Percentiles rank a stretch among this genome's conserved stretches.
These are phyloP conservation scores for Ceratopteris richardii DNA, from an alignment of 75 land plant species.

Conservation along the genomic window DNA sequence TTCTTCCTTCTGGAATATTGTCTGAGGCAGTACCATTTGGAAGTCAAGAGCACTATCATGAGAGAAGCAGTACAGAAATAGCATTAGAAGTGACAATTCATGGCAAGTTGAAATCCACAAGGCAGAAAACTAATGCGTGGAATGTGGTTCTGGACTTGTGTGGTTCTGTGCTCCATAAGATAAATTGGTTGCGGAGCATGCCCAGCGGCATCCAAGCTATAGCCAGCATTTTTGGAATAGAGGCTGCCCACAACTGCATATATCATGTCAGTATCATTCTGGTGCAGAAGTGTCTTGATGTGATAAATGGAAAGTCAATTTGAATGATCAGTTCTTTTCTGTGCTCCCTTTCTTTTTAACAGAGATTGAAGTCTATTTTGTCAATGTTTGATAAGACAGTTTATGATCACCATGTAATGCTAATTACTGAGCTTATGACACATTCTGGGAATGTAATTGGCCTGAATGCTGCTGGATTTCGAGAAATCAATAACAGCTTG, in stretches of 20 bases:
- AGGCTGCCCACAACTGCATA: constrained; percentile 62
- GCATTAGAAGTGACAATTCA: constrained; percentile 48
- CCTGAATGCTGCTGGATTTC: constrained; percentile 61
- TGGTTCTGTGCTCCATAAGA: constrained; percentile 50
- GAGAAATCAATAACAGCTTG: constrained; percentile 41
- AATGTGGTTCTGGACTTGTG: constrained; percentile 47
- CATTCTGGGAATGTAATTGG: constrained; percentile 72
- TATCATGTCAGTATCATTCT: not conserved
- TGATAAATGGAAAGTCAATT: too few species aligned
- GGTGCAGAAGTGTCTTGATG: too few species aligned
- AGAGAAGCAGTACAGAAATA: constrained; percentile 68
- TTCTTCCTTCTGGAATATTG: constrained; percentile 41
- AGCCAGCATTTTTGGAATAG: constrained; percentile 60
- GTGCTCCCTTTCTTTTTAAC: not conserved
- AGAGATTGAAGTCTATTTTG: constrained; percentile 57
- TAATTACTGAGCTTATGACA: constrained; percentile 69
- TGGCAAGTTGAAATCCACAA: constrained; percentile 26
- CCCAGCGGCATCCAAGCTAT: constrained; percentile 80
- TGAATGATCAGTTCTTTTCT: not conserved
- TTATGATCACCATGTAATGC: constrained; percentile 49
- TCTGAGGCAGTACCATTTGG: constrained; percentile 41
- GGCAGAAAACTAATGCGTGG: constrained; percentile 68
- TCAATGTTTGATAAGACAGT: constrained; percentile 52
- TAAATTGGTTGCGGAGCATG: constrained; percentile 64
- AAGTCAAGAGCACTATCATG: not conserved